A percentile compares a stretch with the other conserved stretches of the same genome.
Evolutionary conservation across 768 basidiomycete species (phyloP).

Genomic region (Tulasnella sp.): DNA sequence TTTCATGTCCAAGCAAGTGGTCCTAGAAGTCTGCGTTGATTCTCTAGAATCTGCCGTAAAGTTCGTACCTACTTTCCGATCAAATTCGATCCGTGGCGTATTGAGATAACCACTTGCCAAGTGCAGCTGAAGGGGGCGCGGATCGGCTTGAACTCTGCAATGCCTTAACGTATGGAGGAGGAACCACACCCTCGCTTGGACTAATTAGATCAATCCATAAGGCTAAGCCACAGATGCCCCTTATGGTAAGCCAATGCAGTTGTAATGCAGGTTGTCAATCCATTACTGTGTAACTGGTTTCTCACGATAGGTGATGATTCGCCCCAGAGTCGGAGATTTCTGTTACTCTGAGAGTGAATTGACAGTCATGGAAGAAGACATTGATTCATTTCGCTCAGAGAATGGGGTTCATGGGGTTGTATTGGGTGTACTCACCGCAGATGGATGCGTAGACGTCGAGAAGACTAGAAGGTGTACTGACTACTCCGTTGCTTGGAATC

Average conservation of each 20-base stretch:
- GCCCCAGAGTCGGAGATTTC: conserved; percentile 71
- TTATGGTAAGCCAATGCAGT: conserved; percentile 43
- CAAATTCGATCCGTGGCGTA: background rate
- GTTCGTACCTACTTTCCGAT: conserved; percentile 35
- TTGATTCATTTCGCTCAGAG: conserved; percentile 48
- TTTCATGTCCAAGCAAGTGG: no score
- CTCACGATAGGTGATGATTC: conserved; percentile 52
- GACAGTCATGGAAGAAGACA: conserved; percentile 60
- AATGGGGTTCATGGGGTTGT: conserved; percentile 31
- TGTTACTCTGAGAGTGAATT: conserved; percentile 54
- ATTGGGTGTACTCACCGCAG: conserved; percentile 14
- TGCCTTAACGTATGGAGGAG: conserved; percentile 60
- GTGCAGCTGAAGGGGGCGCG: conserved; percentile 58
- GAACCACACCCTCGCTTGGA: conserved; percentile 71
- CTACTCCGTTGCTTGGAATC: background rate
- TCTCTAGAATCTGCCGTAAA: conserved; percentile 57
- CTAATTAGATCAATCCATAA: conserved; percentile 46
- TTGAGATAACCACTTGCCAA: conserved; percentile 23
- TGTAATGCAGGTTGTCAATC: background rate
- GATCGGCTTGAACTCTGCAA: conserved; percentile 66
- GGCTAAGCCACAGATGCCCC: conserved; percentile 37
- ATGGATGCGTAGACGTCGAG: conserved; percentile 37
- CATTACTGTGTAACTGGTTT: background rate
- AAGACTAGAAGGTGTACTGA: conserved; percentile 40
- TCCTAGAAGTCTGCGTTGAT: conserved; percentile 62